phyloP scores from a whole-genome alignment of 1,139 yeast genomes.

The Saccharomyces pastorianus region DNA sequence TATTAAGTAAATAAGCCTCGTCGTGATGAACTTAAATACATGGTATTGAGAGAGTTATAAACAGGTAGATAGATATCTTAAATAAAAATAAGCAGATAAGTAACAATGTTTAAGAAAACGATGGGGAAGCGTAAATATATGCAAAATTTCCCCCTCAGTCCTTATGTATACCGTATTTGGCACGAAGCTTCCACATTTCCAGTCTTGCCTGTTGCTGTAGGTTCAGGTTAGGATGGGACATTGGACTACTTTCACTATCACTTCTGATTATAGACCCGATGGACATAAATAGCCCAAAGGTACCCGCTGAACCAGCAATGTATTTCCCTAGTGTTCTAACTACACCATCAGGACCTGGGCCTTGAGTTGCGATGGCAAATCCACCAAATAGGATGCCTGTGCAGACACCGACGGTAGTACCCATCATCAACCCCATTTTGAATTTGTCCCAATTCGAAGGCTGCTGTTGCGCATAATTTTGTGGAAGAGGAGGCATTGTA shows the following conservation, averaged over 20 bases:
- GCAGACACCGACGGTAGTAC: constrained; percentile 91
- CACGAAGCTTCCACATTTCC: constrained; percentile 28
- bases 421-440: constrained; percentile 98
- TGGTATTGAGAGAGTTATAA: constrained; percentile 2
- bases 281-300: constrained; percentile 93
- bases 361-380: constrained; percentile 80
- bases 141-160: background rate
- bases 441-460: constrained; percentile 91
- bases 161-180: constrained; percentile 16
- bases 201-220: constrained; percentile 28
- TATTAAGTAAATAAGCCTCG: background rate
- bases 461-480: constrained; percentile 63
- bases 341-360: constrained; percentile 98
- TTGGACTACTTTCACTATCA: constrained; percentile 34
- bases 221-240: constrained; percentile 11
- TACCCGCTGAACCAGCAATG: constrained; percentile 93
- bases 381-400: constrained; percentile 95
- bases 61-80: background rate
- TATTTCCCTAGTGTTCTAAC: constrained; percentile 95
- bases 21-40: background rate
- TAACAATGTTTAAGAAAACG: background rate
- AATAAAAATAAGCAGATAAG: background rate
- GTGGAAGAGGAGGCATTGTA: constrained; percentile 79
- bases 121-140: background rate
- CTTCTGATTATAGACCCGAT: constrained; percentile 90